Evolutionary conservation across 495 filamentous ascomycete species (phyloP).

Genomic region (Aspergillus kassunensis): DNA sequence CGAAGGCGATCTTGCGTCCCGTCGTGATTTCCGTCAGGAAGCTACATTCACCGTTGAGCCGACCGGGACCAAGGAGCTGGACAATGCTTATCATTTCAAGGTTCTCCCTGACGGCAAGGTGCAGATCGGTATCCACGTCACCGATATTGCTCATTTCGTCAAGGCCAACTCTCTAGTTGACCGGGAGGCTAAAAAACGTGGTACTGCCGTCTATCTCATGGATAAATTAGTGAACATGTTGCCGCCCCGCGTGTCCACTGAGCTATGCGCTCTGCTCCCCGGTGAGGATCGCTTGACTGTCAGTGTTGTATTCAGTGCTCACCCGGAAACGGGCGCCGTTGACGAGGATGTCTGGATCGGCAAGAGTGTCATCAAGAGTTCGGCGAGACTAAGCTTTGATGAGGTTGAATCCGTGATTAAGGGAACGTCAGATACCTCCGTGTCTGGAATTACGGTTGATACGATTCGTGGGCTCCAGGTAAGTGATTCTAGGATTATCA

Average conservation of each 20-base stretch:
- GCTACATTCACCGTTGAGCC: slow-evolving; percentile 90
- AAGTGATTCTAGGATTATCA: slow-evolving; percentile 25
- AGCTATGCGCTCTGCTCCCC: slow-evolving; percentile 82
- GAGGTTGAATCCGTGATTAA: slow-evolving; percentile 78
- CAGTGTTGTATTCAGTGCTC: slow-evolving; percentile 86
- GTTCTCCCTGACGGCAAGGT: slow-evolving; percentile 74
- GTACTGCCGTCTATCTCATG: slow-evolving; percentile 90
- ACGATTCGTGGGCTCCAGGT: slow-evolving; percentile 75
- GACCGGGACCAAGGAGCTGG: slow-evolving; percentile 75
- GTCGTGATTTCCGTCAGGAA: slow-evolving; percentile 88
- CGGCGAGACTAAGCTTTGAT: slow-evolving; percentile 75
- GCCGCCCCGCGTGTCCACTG: slow-evolving; percentile 74
- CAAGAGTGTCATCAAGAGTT: slow-evolving; percentile 88
- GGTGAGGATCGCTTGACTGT: slow-evolving; percentile 86
- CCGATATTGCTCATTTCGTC: slow-evolving; percentile 95
- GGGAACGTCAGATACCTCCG: slow-evolving; percentile 53
- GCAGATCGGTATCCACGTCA: slow-evolving; percentile 92
- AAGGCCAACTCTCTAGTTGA: slow-evolving; percentile 95
- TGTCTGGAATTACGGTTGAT: slow-evolving; percentile 58
- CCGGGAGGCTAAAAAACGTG: slow-evolving; percentile 95
- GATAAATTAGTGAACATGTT: slow-evolving; percentile 90
- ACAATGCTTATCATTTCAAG: slow-evolving; percentile 90
- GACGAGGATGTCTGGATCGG: slow-evolving; percentile 86
- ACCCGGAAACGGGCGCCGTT: slow-evolving; percentile 70
- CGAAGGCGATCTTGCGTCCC: slow-evolving; percentile 73